Percentiles rank a stretch among this genome's conserved stretches.
Conservation (phyloP, 1,284 basidiomycete species). For the Cystobasidium sp. region DNA sequence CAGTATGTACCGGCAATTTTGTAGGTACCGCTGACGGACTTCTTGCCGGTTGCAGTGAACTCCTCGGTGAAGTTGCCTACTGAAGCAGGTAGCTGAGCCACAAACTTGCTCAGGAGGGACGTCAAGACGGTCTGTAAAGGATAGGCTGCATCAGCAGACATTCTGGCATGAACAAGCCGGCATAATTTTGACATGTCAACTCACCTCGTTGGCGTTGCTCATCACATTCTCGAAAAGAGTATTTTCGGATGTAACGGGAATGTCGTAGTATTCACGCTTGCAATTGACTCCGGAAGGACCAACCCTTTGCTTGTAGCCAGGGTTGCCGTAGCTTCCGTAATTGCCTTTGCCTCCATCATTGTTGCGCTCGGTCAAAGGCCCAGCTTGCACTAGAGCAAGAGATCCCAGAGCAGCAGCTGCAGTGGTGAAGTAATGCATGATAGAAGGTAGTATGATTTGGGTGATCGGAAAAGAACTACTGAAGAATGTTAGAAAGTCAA, state of each 20-base stretch:
- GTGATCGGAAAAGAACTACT: background rate
- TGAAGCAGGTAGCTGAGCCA: slow-evolving; percentile 43
- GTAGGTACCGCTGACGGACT: slow-evolving; percentile 43
- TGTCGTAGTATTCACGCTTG: slow-evolving; percentile 28
- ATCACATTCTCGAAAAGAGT: slow-evolving; percentile 40
- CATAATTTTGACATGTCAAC: too few relatives aligned
- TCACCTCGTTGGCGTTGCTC: slow-evolving; percentile 37
- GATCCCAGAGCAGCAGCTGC: slow-evolving; percentile 11
- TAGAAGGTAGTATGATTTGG: background rate
- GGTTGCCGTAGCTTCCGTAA: slow-evolving; percentile 17
- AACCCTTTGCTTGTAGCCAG: slow-evolving; percentile 30
- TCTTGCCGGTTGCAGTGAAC: slow-evolving; percentile 43
- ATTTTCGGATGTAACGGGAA: slow-evolving; percentile 36
- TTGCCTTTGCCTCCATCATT: slow-evolving; percentile 11
- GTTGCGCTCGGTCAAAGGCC: slow-evolving; percentile 30
- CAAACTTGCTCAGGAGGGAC: slow-evolving; percentile 30
- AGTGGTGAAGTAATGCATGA: background rate
- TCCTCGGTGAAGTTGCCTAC: slow-evolving; percentile 44
- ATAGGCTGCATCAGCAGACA: background rate
- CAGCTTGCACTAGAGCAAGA: slow-evolving; percentile 5
- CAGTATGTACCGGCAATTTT: slow-evolving; percentile 51
- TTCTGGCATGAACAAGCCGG: too few relatives aligned
- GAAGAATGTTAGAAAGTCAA: background rate
- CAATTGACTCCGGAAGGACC: slow-evolving; percentile 31
- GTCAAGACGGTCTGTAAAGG: slow-evolving; percentile 29